These are phyloP conservation scores for Saturnispora serradocipensis DNA, from an alignment of 805 yeast species.

Conservation along the genomic window DNA sequence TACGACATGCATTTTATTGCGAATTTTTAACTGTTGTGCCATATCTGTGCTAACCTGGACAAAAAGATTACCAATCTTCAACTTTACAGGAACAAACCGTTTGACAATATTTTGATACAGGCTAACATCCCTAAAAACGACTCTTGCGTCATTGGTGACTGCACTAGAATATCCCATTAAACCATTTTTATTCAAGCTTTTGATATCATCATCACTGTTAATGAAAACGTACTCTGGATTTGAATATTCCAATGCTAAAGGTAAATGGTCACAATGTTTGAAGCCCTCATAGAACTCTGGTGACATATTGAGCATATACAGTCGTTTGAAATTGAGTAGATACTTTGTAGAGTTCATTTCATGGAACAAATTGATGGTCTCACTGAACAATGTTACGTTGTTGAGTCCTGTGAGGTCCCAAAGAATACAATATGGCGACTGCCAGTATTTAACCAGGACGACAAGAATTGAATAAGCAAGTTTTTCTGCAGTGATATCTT, in stretches of 20 bases:
- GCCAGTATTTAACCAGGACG: conserved; percentile 63
- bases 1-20: conserved; percentile 29
- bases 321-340: conserved; percentile 41
- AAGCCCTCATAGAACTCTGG: conserved; percentile 16
- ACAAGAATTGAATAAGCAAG: conserved; percentile 54
- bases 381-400: conserved; percentile 10
- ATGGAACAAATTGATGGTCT: conserved; percentile 13
- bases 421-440: conserved; percentile 50
- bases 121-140: conserved; percentile 42
- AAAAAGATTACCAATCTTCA: conserved; percentile 63
- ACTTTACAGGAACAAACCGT: conserved; percentile 48
- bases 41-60: conserved; percentile 46
- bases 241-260: not conserved
- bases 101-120: conserved; percentile 39
- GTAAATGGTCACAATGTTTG: conserved; percentile 9
- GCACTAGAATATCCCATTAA: conserved; percentile 34
- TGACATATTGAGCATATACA: conserved; percentile 46
- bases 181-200: conserved; percentile 35
- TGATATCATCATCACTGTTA: conserved; percentile 38
- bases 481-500: conserved; percentile 36
- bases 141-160: conserved; percentile 41
- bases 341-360: conserved; percentile 41
- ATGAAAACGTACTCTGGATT: conserved; percentile 27
- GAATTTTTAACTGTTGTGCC: conserved; percentile 32
- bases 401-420: conserved; percentile 60